Base-by-base conservation (phyloP, 805 yeast genomes). In the Metschnikowia dekortorum region DNA sequence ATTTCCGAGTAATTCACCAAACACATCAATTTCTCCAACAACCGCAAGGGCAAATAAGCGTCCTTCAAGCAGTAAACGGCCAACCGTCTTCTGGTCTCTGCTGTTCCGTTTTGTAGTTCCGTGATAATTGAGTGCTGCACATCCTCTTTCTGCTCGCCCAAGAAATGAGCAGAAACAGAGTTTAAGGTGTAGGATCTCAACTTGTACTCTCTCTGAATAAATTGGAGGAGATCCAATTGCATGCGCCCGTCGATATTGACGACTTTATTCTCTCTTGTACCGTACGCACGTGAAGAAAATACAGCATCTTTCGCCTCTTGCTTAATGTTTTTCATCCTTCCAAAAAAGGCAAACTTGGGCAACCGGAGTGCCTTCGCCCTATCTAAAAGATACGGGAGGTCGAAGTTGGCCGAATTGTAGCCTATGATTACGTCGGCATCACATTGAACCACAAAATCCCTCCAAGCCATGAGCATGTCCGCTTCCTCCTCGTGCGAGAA, bases 391-490 rank as follows among this genome's bases (percentile, higher is more conserved):
- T 94, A 94, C 0, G 99, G 99, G 48, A 94, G 76, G 76, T 94
- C 99, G 65, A 94, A 94, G 64, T 95, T 95, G 34, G 96, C 81
- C 4, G 89, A 89, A 67, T 94, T 94, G 69, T 94, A 94, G 45
- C 99, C 99, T 60, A 95, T 94, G 39, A 94, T 86, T 45, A 94
- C 95, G 70, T 94, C 99, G 0, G 99, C 96, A 67, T 94, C 99
- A 6, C 82, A 86, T 52, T 83, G 79, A 5, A 82, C 84, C 10
- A 94, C 80, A 61, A 95, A 95, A 34, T 90, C 87, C 56, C 81
- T 80, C 99, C 99, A 94, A 39, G 77, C 79, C 71, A 78, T 69
- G 48, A 94, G 70, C 96, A 94, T 85, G 31, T 89, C 95, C 30
- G 76, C 78, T 66, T 94, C 99, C 13, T 79, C 79, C 44, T 80